Evolutionary conservation across 1,284 basidiomycete species (phyloP), one percentile per base, ranked within the genome.

Genomic region (Psilocybe mexicana): DNA sequence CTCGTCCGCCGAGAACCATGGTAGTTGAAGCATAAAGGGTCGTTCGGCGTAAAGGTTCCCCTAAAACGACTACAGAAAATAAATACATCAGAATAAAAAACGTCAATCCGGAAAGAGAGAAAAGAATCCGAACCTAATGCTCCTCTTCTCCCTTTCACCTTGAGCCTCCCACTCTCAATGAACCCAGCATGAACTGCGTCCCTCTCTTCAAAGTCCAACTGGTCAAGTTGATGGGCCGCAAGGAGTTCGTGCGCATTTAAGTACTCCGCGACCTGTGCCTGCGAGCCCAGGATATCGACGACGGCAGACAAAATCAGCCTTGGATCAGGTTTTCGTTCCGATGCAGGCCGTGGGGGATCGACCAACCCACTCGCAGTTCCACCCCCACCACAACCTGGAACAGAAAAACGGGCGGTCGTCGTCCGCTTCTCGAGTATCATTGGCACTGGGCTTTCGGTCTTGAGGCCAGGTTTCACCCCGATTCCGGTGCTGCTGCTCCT

Each of bases 1-100:
- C 75, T 48, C 76, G 76, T n/a, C 83, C 82, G 7, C 77, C 79
- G 5, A 87, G 67, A 18, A 79, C 67, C 18, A 80, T 74, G 3
- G 70, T 68, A 1, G 74, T 74, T 3, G 82, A 80, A 0, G 82
- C 79, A 54, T 80, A 78, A 24, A 75, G 65, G 2, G 78, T 69
- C 3, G 79, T 76, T 33, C 80, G 74, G 4, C 75, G 70, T 18
- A 86, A 68, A 0, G 80, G 70, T 42, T 78, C 69, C 1, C 82
- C 82, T 55, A 86, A 82, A 0, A 82, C 79, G 47, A 71, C 80
- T 83, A 33, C 6, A 23, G 1, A 18, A 18, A 38, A 8, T 26
- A 43, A 11, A 6, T 12, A 43, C 5, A 7, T 35, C 43, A 14
- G 11, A 43, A 45, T 42, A 11, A 43, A 59, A 28, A 50, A 8